phyloP scores from a whole-genome alignment of 2,329 filamentous ascomycete species.

The Zymoseptoria ardabiliae region DNA sequence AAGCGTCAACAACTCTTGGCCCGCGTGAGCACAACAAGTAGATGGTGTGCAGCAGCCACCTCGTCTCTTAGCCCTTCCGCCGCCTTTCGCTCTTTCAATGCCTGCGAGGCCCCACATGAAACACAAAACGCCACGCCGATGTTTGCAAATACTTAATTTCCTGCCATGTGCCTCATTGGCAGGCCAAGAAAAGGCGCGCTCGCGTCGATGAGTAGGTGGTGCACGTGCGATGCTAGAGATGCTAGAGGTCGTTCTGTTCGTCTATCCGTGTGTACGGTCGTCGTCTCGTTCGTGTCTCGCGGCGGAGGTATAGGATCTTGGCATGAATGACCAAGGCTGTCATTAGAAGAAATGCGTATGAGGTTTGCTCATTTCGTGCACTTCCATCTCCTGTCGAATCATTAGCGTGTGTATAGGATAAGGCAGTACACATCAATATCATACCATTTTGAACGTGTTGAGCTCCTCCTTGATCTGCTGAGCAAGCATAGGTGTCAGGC shows the following conservation, averaged over 20 bases:
- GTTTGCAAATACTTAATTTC: background rate
- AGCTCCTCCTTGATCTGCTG: constrained; percentile 99
- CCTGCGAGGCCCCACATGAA: background rate
- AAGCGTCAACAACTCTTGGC: background rate
- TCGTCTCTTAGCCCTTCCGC: background rate
- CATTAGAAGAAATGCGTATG: constrained; percentile 99
- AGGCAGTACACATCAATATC: constrained; percentile 26
- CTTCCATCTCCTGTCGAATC: constrained; percentile 86
- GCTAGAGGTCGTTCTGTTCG: constrained; percentile 3
- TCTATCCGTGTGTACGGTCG: constrained; percentile 12
- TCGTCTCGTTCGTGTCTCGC: constrained; percentile 15
- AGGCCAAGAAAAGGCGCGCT: background rate
- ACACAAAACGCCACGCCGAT: background rate
- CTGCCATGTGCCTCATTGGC: background rate
- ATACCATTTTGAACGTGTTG: constrained; percentile 98
- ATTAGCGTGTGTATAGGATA: constrained; percentile 34
- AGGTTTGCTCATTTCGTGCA: constrained; percentile 96
- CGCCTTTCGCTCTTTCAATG: background rate
- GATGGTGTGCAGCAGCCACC: background rate
- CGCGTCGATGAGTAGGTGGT: background rate
- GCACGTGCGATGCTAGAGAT: background rate
- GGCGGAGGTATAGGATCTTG: constrained; percentile 8
- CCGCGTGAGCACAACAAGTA: background rate
- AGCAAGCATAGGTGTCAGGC: constrained; percentile 89
- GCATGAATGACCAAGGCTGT: constrained; percentile 16